Conservation (phyloP, 441 rosid species). For the Syzygium malaccense region DNA sequence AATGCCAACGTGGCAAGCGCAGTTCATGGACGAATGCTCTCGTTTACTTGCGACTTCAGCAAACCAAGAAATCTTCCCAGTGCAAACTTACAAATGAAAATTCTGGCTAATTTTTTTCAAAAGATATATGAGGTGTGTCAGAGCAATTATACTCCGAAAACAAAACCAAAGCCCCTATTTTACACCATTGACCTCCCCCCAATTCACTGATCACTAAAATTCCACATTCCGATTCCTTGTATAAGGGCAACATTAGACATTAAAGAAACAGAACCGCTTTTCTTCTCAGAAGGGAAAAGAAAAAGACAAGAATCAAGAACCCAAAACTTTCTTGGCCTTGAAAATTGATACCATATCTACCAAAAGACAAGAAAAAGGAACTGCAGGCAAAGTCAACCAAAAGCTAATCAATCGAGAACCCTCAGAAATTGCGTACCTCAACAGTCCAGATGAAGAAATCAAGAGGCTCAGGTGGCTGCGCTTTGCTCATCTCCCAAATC, state of each 20-base stretch:
- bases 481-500: constrained; percentile 65
- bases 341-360: neutral
- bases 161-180: neutral
- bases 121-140: neutral
- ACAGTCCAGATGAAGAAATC: constrained; percentile 99
- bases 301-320: neutral
- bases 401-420: neutral
- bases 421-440: constrained; percentile 46
- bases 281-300: neutral
- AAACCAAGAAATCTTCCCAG: neutral
- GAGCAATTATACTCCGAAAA: neutral
- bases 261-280: neutral
- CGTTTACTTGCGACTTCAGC: neutral
- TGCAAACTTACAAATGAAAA: neutral
- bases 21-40: neutral
- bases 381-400: neutral
- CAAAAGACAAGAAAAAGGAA: neutral
- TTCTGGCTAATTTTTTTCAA: neutral
- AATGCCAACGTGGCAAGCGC: neutral
- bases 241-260: neutral
- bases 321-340: neutral
- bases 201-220: neutral
- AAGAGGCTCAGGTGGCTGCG: constrained; percentile 84
- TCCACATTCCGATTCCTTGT: neutral
- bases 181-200: neutral